Percentiles rank a stretch among this genome's conserved stretches.
phyloP scores from a whole-genome alignment of 768 basidiomycete genomes.

The Russula compacta region DNA sequence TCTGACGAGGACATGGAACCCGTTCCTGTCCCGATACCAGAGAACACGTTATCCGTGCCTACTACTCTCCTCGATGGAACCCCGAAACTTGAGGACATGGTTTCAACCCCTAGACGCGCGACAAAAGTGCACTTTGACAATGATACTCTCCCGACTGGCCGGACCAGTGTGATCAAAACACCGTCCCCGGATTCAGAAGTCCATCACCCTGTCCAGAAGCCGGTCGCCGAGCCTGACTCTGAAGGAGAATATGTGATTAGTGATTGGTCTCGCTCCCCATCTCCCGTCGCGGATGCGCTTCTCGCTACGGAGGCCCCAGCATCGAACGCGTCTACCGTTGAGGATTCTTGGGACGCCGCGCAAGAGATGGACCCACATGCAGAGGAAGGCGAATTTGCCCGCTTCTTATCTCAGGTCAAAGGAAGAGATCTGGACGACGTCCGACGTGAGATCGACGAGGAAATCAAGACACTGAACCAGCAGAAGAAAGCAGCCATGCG shows the following conservation, averaged over 20 bases:
- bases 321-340: conserved; percentile 26
- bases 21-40: conserved; percentile 4
- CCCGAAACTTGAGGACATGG: not conserved
- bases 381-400: conserved; percentile 86
- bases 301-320: not conserved
- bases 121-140: conserved; percentile 9
- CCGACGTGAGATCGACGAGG: conserved; percentile 83
- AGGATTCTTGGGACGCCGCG: conserved; percentile 68
- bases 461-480: conserved; percentile 71
- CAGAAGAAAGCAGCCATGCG: conserved; percentile 85
- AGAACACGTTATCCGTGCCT: not conserved
- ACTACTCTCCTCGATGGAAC: not conserved
- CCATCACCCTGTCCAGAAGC: not conserved
- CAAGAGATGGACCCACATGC: conserved; percentile 73
- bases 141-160: not conserved
- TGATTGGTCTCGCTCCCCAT: conserved; percentile 34
- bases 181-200: not conserved
- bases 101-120: not conserved
- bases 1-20: conserved; percentile 18
- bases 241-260: conserved; percentile 24
- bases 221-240: not conserved
- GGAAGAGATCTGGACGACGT: conserved; percentile 76
- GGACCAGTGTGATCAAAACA: not conserved
- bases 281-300: conserved; percentile 24
- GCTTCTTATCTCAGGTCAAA: conserved; percentile 85